Conservation (phyloP, 225 moss, liverwort and hornwort species). For the Takakia lepidozioides region DNA sequence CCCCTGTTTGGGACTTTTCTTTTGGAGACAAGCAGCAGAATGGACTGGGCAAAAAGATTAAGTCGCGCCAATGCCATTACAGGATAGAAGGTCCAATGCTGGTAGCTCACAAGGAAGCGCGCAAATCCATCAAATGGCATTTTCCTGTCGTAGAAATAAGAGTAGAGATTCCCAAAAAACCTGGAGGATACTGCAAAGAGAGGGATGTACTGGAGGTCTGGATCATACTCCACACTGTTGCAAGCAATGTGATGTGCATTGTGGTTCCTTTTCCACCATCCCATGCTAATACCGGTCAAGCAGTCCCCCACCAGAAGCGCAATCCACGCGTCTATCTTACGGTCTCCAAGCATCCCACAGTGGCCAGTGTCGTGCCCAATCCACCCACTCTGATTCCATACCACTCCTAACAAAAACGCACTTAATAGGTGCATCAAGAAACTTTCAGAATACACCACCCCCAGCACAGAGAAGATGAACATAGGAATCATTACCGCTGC, state of each 20-base stretch:
- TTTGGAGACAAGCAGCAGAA: conserved; percentile 67
- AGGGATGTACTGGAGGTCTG: conserved; percentile 96
- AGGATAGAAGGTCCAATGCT: conserved; percentile 95
- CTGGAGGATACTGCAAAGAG: conserved; percentile 83
- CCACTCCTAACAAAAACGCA: conserved; percentile 66
- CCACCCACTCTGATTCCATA: conserved; percentile 94
- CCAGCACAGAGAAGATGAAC: conserved; percentile 57
- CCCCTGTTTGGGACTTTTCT: conserved; percentile 63
- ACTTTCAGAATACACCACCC: conserved; percentile 69
- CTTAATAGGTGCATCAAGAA: conserved; percentile 62
- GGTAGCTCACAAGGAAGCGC: conserved; percentile 73
- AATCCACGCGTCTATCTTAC: conserved; percentile 51
- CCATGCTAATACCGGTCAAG: conserved; percentile 90
- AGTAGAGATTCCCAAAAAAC: conserved; percentile 72
- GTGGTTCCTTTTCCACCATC: conserved; percentile 97
- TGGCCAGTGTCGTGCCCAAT: conserved; percentile 91
- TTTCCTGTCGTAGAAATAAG: conserved; percentile 77
- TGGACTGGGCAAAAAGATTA: conserved; percentile 83
- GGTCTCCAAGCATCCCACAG: conserved; percentile 78
- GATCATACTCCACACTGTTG: conserved; percentile 90
- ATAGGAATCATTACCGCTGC: conserved; percentile 66
- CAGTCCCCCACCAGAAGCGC: conserved; percentile 73
- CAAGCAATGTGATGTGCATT: conserved; percentile 95
- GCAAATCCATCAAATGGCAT: conserved; percentile 83
- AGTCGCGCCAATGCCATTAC: conserved; percentile 92